Percentiles rank a stretch among this genome's conserved stretches.
Conservation (phyloP, 768 basidiomycete species). For the Russula abietina region DNA sequence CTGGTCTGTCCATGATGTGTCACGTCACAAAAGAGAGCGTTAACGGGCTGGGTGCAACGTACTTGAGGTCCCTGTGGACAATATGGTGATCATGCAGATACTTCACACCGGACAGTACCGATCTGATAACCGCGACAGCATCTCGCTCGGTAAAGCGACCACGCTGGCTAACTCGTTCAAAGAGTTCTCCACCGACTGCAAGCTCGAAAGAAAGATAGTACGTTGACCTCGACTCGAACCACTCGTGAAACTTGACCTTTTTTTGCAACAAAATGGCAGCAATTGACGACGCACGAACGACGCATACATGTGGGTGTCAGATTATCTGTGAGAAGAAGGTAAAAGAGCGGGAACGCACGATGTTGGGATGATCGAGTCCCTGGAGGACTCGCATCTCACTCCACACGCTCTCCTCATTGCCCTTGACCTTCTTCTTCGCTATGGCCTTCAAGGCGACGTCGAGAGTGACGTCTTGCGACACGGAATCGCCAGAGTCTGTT, state of each 20-base stretch:
- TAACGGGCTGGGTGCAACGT: neutral
- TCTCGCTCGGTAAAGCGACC: constrained; percentile 95
- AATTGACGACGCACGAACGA: neutral
- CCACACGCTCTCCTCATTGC: constrained; percentile 83
- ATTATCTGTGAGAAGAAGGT: neutral
- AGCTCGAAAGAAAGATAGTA: constrained; percentile 96
- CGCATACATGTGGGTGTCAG: neutral
- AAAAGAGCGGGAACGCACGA: constrained; percentile 49
- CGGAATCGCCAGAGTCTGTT: neutral
- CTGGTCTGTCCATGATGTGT: constrained; percentile 52
- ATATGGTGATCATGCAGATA: constrained; percentile 92
- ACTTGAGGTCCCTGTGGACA: constrained; percentile 96
- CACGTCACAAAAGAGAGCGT: neutral
- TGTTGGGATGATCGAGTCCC: constrained; percentile 85
- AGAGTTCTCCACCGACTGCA: constrained; percentile 90
- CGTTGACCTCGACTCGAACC: constrained; percentile 91
- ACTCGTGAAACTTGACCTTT: constrained; percentile 93
- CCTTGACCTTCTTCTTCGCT: constrained; percentile 91
- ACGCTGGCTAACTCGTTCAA: constrained; percentile 74
- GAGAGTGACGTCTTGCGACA: constrained; percentile 39
- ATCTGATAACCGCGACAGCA: constrained; percentile 76
- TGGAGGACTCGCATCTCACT: constrained; percentile 91
- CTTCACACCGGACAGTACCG: constrained; percentile 74
- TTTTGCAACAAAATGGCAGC: too few relatives aligned
- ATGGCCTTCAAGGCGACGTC: constrained; percentile 89